These are phyloP conservation scores for Trichoderma guizhouense DNA, from an alignment of 2,329 filamentous ascomycete species.

Conservation along the genomic window DNA sequence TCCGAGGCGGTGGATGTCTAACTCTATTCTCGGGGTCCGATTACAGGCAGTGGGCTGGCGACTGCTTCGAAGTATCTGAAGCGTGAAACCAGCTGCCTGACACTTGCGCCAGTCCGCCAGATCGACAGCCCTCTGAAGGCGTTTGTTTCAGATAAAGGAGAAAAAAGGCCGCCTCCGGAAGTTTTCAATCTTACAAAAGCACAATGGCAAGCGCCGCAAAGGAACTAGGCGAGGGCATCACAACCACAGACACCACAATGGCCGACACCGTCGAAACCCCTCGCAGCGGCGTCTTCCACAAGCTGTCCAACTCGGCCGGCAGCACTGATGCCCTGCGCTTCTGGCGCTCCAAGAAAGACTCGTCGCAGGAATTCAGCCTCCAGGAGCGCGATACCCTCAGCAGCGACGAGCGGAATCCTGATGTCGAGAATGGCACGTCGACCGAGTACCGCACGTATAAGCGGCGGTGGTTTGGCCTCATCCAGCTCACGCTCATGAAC, in stretches of 20 bases:
- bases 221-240: background rate
- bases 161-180: background rate
- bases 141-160: background rate
- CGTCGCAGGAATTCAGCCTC: constrained; percentile 30
- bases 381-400: constrained; percentile 22
- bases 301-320: constrained; percentile 23
- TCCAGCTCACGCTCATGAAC: constrained; percentile 82
- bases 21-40: background rate
- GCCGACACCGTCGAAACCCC: background rate
- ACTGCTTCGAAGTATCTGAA: background rate
- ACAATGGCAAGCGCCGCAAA: constrained; percentile 1
- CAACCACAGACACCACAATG: background rate
- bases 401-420: constrained; percentile 18
- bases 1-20: background rate
- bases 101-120: background rate
- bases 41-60: background rate
- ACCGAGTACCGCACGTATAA: constrained; percentile 61
- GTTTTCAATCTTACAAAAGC: background rate
- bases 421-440: constrained; percentile 26
- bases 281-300: constrained; percentile 13
- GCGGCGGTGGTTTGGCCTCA: constrained; percentile 82
- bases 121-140: background rate
- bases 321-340: constrained; percentile 26
- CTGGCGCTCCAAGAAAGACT: constrained; percentile 31
- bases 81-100: background rate